phyloP scores from a whole-genome alignment of 192 early-diverging fungal genomes.

The Podila epigama region DNA sequence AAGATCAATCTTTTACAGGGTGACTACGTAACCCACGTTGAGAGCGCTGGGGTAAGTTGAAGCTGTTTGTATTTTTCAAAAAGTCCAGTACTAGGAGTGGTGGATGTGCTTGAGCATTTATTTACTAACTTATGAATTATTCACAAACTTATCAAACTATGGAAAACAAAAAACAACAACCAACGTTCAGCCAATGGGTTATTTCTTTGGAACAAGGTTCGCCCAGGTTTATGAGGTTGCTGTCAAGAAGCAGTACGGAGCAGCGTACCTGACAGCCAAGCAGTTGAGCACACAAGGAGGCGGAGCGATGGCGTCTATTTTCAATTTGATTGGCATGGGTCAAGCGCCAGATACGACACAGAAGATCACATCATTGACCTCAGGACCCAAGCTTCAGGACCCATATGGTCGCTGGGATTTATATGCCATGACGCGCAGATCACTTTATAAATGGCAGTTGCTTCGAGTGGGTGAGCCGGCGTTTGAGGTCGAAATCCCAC shows the following conservation, averaged over 20 bases:
- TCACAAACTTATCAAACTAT: too few species aligned
- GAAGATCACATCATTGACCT: slow-evolving; percentile 24
- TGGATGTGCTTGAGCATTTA: too few species aligned
- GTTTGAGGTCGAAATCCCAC: slow-evolving; percentile 15
- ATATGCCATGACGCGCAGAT: slow-evolving; percentile 28
- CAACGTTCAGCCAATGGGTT: slow-evolving; percentile 47
- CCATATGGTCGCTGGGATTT: slow-evolving; percentile 37
- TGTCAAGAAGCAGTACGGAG: slow-evolving; percentile 29
- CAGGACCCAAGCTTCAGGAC: slow-evolving; percentile 43
- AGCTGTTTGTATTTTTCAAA: not conserved
- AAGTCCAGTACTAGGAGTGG: not conserved
- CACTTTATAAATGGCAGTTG: slow-evolving; percentile 29
- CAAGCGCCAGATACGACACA: slow-evolving; percentile 33
- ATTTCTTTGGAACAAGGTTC: slow-evolving; percentile 27
- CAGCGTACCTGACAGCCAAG: not conserved
- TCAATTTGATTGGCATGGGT: slow-evolving; percentile 26
- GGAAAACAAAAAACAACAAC: too few species aligned
- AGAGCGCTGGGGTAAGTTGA: slow-evolving; percentile 42
- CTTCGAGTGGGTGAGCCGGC: slow-evolving; percentile 28
- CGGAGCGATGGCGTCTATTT: slow-evolving; percentile 28
- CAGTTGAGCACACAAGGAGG: slow-evolving; percentile 11
- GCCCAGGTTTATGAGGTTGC: slow-evolving; percentile 20
- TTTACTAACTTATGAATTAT: too few species aligned
- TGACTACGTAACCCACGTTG: slow-evolving; percentile 29
- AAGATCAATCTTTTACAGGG: slow-evolving; percentile 26